These are phyloP conservation scores for Sugiyamaella castrensis DNA, from an alignment of 1,139 yeast species.

Conservation along the genomic window DNA sequence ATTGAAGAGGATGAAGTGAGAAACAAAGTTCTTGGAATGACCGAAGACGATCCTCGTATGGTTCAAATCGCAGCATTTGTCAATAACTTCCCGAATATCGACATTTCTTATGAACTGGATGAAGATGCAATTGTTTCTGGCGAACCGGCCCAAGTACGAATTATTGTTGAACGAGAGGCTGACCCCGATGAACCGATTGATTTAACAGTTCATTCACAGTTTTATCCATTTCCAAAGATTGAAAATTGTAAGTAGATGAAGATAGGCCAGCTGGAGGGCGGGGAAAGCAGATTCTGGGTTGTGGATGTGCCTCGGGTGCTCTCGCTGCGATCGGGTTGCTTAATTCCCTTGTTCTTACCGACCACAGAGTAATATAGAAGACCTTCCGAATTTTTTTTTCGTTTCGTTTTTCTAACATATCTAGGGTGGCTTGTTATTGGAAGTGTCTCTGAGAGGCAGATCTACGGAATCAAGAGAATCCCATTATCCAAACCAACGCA, in stretches of 20 bases:
- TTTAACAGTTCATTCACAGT: conserved; percentile 50
- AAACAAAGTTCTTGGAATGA: conserved; percentile 56
- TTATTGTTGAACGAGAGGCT: conserved; percentile 62
- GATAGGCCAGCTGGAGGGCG: background rate
- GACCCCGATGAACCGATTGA: conserved; percentile 59
- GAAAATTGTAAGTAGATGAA: conserved; percentile 44
- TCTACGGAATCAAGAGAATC: conserved; percentile 73
- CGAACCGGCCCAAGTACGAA: conserved; percentile 47
- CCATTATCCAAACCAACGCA: conserved; percentile 54
- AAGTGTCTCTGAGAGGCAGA: conserved; percentile 53
- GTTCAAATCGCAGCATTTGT: conserved; percentile 80
- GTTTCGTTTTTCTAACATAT: conserved; percentile 2
- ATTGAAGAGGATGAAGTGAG: conserved; percentile 77
- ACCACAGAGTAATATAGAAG: too few species aligned
- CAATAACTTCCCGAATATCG: conserved; percentile 85
- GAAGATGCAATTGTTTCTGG: conserved; percentile 43
- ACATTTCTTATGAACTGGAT: conserved; percentile 51
- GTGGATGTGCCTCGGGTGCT: too few species aligned
- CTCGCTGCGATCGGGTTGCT: too few species aligned
- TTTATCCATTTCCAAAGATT: conserved; percentile 55
- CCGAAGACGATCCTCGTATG: conserved; percentile 46
- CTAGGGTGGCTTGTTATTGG: conserved; percentile 79
- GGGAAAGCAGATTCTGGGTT: too few species aligned
- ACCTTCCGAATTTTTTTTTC: background rate
- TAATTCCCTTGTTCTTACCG: background rate